Conservation (phyloP, 1,284 basidiomycete species). For the Rhodotorula sp. region DNA sequence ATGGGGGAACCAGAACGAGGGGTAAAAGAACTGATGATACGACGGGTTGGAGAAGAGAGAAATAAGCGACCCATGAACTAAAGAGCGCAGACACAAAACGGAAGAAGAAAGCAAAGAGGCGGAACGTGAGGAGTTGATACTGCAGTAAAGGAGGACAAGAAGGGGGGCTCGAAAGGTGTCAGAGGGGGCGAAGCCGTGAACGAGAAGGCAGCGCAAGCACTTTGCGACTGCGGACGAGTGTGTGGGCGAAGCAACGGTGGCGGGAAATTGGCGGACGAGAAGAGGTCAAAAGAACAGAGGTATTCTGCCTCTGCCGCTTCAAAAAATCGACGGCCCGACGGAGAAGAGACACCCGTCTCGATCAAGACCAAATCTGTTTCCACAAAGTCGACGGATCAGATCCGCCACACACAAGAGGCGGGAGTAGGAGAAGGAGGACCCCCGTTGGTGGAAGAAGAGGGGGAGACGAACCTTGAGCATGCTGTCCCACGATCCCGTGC, state of each 20-base stretch:
- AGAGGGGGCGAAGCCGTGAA: too few species aligned
- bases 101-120: neutral
- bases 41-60: neutral
- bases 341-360: neutral
- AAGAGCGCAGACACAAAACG: neutral
- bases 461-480: constrained; percentile 73
- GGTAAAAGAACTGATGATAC: neutral
- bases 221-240: too few species aligned
- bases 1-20: neutral
- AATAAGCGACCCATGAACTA: neutral
- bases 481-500: constrained; percentile 97
- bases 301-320: too few species aligned
- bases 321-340: too few species aligned
- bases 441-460: neutral
- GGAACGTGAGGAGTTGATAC: neutral
- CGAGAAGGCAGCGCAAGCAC: too few species aligned
- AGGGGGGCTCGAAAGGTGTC: too few species aligned
- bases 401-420: neutral
- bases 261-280: too few species aligned
- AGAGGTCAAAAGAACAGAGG: too few species aligned
- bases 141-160: too few species aligned
- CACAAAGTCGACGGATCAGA: too few species aligned
- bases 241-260: too few species aligned
- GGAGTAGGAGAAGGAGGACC: neutral
- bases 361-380: neutral